A percentile compares a stretch with the other conserved stretches of the same genome.
These are phyloP conservation scores for Detonula confervacea DNA, from an alignment of 352 stramenopile species.

Conservation along the genomic window DNA sequence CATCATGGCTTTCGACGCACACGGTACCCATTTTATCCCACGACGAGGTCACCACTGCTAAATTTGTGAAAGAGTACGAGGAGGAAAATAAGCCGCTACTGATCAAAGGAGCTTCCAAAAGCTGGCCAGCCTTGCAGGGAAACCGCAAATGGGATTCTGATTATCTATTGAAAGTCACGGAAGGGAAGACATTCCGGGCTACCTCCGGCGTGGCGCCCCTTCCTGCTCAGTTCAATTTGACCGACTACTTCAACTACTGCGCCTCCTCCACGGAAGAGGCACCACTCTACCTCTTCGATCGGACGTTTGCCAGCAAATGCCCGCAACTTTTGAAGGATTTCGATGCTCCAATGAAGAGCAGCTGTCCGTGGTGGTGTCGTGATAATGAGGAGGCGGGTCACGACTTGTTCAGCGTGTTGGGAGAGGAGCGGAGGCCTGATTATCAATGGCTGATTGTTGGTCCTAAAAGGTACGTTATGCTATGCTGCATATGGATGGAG, in stretches of 20 bases:
- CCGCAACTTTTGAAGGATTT: constrained; percentile 82
- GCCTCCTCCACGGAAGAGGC: constrained; percentile 76
- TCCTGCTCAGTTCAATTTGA: constrained; percentile 67
- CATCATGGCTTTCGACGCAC: constrained; percentile 50
- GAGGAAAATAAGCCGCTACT: constrained; percentile 72
- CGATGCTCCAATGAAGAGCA: constrained; percentile 57
- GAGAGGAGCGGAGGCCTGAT: constrained; percentile 86
- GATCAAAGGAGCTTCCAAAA: constrained; percentile 61
- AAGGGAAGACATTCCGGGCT: constrained; percentile 60
- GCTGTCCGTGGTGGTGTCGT: constrained; percentile 70
- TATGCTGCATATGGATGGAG: no score
- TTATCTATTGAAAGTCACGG: constrained; percentile 47
- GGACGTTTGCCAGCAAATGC: constrained; percentile 89
- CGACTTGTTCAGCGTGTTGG: constrained; percentile 80
- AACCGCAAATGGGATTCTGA: constrained; percentile 60
- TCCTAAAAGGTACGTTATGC: constrained; percentile 76
- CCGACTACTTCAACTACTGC: constrained; percentile 75
- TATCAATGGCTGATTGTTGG: constrained; percentile 97
- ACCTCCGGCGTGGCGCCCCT: constrained; percentile 77
- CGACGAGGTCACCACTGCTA: constrained; percentile 42
- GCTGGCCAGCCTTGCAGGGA: constrained; percentile 48
- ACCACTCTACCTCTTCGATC: constrained; percentile 97
- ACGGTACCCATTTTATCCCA: constrained; percentile 54
- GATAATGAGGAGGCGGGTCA: constrained; percentile 48
- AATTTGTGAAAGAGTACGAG: constrained; percentile 77